Base-by-base conservation (phyloP, 257 asterid genomes). In the Scutellaria baicalensis region DNA sequence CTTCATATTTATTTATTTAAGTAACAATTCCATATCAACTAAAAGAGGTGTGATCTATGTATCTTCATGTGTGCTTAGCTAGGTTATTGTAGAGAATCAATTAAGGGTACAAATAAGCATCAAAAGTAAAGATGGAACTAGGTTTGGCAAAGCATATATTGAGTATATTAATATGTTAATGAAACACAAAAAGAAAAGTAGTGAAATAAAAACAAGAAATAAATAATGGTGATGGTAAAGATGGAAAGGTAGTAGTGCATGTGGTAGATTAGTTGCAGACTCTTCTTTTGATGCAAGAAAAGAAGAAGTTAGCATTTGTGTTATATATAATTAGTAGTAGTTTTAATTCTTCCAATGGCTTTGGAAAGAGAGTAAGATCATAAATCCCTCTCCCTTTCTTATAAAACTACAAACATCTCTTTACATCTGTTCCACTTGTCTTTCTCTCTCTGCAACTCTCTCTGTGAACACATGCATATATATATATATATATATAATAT, bases 211-310 rank as follows among this genome's bases (percentile, higher is more conserved):
- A 11, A 20, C 10, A 64, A 16, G 16, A 59, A 23, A 33, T 8
- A 14, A 42, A 61, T 68, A 39, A 14, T n/a, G 76, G 13, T 47
- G 20, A 58, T 10, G 42, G 8, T 57, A 38, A 14, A 11, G 5
- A 18, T 57, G 47, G 27, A 23, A 38, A 9, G 33, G 63, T 27
- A 27, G 72, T 72, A 27, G 72, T 72, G 85, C 94, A 87, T 83
- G 89, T 88, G 88, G 35, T 44, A 67, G 74, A 75, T 70, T 12
- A 65, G 71, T 58, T 61, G 76, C 35, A 55, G 33, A 74, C 82
- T 76, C 88, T 77, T 64, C 82, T 85, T 88, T 83, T 79, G 72
- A 88, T 85, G 89, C 84, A 85, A 67, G 71, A 62, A 74, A 14
- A 66, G 52, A 60, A 64, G 82, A 83, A 77, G 82, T 2, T 77